Evolutionary conservation across 1,284 basidiomycete genomes (phyloP), one percentile per base, ranked within the genome.

Genomic region (Cutaneotrichosporon cyanovorans): DNA sequence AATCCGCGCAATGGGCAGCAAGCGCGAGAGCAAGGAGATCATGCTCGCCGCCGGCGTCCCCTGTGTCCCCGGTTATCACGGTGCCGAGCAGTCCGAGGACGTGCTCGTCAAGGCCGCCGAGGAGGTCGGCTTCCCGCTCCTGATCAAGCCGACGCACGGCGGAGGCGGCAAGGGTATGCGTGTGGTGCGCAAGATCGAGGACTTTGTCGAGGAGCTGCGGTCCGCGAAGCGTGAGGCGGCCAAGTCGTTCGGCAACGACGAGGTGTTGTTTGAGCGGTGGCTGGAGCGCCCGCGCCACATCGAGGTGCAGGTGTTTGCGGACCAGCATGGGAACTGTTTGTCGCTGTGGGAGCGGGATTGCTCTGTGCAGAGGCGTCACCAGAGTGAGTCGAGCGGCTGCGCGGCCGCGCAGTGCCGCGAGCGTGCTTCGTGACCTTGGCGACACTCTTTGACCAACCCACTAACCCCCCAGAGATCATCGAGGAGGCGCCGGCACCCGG

Each of bases 331-430:
- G 16, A 79, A 79, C 46, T 85, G 81, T 6, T 84, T 93, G 19
- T 88, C 87, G 65, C 75, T 95, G 23, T 92, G 87, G 83, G 90
- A 93, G 70, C 77, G 91, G 39, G 91, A 96, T 65, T 96, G 91
- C 65, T 91, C 87, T 0, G 90, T 95, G 11, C 92, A 96, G 72
- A 75, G 92, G 57, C 76, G 91, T 50, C 91, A 92, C 63, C 90
- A 95, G 74, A 95, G 68, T 69, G 42, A 47, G 65, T 67, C 20
- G 10, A 4, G 25, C n/a, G n/a, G n/a, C n/a, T n/a, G n/a, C n/a
- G n/a, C n/a, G n/a, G n/a, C n/a, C 7, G 16, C 16, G 20, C 8
- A 38, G 37, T 23, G 21, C 14, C 3, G 6, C 10, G 2, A 20
- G 16, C 16, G 4, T n/a, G 4, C 10, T 5, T 21, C 11, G 16